These are phyloP conservation scores for Paramecium octaurelia DNA, from an alignment of 73 alveolate species.

Conservation along the genomic window DNA sequence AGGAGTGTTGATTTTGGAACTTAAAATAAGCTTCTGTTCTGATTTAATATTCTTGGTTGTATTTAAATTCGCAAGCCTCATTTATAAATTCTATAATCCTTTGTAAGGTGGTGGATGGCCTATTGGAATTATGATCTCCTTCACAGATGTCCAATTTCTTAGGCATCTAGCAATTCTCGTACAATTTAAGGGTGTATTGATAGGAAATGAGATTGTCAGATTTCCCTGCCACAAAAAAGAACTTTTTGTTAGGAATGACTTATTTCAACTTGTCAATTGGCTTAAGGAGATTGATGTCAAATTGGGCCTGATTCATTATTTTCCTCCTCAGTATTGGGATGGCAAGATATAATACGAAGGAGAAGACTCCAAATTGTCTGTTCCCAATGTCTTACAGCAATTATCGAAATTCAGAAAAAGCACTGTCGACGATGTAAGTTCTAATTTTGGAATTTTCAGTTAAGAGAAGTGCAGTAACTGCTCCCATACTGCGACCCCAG, in stretches of 20 bases:
- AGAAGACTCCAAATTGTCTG: slow-evolving; percentile 74
- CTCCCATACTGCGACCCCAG: slow-evolving; percentile 99
- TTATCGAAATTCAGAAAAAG: slow-evolving; percentile 76
- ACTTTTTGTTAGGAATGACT: not conserved
- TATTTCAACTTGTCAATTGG: not conserved
- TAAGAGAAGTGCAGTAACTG: slow-evolving; percentile 93
- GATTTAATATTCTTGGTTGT: not conserved
- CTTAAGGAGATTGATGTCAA: slow-evolving; percentile 73
- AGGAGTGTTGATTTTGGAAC: not conserved
- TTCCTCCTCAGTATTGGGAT: slow-evolving; percentile 76
- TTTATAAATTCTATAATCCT: not conserved
- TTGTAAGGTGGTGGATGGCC: not conserved
- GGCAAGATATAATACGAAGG: slow-evolving; percentile 71
- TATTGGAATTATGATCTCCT: slow-evolving; percentile 40
- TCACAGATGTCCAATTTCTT: not conserved
- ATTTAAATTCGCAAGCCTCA: not conserved
- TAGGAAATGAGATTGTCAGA: not conserved
- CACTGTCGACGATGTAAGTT: slow-evolving; percentile 87
- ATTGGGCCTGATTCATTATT: slow-evolving; percentile 75
- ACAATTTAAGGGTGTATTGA: not conserved
- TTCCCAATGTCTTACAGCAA: slow-evolving; percentile 82
- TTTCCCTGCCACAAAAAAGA: slow-evolving; percentile 15
- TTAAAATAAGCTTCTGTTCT: not conserved
- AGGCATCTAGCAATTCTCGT: not conserved
- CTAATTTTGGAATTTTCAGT: slow-evolving; percentile 73